These are phyloP conservation scores for Dichotomopilus funicola DNA, from an alignment of 2,329 filamentous ascomycete genomes.

Conservation along the genomic window DNA sequence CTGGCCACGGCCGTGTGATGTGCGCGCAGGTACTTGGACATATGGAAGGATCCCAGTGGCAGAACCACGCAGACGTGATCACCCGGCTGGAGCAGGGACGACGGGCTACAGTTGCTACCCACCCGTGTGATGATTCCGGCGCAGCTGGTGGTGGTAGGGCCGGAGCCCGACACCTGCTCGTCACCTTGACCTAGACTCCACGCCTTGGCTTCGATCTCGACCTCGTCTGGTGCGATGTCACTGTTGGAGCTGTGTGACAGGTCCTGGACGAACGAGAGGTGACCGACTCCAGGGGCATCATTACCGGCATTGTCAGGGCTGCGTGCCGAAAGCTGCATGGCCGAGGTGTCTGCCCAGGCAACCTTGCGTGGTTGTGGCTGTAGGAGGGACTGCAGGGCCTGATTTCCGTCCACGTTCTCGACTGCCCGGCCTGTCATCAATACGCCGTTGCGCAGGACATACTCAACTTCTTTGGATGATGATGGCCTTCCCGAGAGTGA, in stretches of 20 bases:
- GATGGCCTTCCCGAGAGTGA: not conserved
- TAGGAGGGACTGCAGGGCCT: not conserved
- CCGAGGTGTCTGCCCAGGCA: not conserved
- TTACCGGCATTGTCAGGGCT: conserved; percentile 1
- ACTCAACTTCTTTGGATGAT: not conserved
- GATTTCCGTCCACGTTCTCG: not conserved
- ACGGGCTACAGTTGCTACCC: conserved; percentile 27
- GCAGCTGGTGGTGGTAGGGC: conserved; percentile 14
- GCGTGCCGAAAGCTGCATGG: not conserved
- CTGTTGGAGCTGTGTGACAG: conserved; percentile 5
- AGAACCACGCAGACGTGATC: conserved; percentile 25
- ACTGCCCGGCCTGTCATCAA: not conserved
- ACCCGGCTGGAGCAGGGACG: conserved; percentile 23
- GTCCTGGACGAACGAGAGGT: conserved; percentile 16
- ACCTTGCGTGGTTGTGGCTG: not conserved
- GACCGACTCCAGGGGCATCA: conserved; percentile 1
- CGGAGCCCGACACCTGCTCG: conserved; percentile 26
- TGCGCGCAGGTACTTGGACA: conserved; percentile 21
- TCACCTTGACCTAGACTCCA: conserved; percentile 35
- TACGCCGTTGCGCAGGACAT: not conserved
- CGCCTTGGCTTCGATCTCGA: conserved; percentile 32
- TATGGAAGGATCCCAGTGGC: conserved; percentile 10
- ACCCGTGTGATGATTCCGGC: conserved; percentile 27
- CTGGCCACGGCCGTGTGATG: conserved; percentile 13
- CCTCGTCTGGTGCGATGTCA: conserved; percentile 16